phyloP scores from a whole-genome alignment of 768 basidiomycete species.

The Boletus rubescentipes region DNA sequence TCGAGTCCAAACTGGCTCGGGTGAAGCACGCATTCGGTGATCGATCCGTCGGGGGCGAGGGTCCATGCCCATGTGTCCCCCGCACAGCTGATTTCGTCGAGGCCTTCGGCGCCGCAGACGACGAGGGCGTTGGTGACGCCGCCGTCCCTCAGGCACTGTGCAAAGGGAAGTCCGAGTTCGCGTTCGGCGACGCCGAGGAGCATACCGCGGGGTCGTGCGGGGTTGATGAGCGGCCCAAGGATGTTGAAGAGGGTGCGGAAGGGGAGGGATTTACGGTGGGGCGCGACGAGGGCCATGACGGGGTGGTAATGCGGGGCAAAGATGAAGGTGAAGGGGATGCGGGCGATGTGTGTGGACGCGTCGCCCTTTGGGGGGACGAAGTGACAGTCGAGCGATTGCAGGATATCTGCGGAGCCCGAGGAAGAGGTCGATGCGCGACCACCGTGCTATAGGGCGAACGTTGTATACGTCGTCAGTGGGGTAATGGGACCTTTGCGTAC shows the following conservation, averaged over 20 bases:
- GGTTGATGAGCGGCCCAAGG: slow-evolving; percentile 92
- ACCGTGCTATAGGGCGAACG: slow-evolving; percentile 81
- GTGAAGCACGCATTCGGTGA: slow-evolving; percentile 60
- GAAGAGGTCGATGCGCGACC: slow-evolving; percentile 88
- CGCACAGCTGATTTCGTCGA: slow-evolving; percentile 96
- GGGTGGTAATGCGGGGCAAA: slow-evolving; percentile 95
- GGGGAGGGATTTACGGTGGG: slow-evolving; percentile 81
- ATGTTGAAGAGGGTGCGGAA: slow-evolving; percentile 98
- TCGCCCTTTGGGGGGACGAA: slow-evolving; percentile 61
- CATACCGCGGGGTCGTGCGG: slow-evolving; percentile 83
- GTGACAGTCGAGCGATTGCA: slow-evolving; percentile 78
- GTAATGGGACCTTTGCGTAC: slow-evolving; percentile 36
- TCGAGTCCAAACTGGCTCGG: slow-evolving; percentile 78
- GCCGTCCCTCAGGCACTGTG: slow-evolving; percentile 64
- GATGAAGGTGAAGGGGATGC: slow-evolving; percentile 86
- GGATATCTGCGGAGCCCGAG: slow-evolving; percentile 91
- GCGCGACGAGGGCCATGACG: slow-evolving; percentile 73
- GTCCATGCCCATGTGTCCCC: slow-evolving; percentile 88
- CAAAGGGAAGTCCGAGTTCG: slow-evolving; percentile 81
- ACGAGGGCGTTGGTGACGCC: slow-evolving; percentile 85
- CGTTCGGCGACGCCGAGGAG: slow-evolving; percentile 86
- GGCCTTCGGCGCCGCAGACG: slow-evolving; percentile 86
- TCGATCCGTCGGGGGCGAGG: slow-evolving; percentile 57
- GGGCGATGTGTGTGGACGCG: slow-evolving; percentile 47
- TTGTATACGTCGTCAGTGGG: background rate